phyloP scores from a whole-genome alignment of 371 early-diverging fungal species.

The Mucor irregularis region DNA sequence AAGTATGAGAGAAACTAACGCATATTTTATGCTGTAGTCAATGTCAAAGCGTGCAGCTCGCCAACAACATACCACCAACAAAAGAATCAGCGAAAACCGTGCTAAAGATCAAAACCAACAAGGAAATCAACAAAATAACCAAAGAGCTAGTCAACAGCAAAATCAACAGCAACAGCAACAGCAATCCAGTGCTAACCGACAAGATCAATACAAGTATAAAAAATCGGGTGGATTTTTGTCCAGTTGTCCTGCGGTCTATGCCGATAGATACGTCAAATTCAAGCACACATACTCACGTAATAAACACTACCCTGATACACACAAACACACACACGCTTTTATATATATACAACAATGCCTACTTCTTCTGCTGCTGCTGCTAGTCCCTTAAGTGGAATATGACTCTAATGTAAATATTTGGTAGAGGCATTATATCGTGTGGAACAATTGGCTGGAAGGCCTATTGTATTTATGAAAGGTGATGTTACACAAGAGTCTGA shows the following conservation, averaged over 20 bases:
- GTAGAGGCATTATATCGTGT: constrained; percentile 52
- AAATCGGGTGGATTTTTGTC: constrained; percentile 9
- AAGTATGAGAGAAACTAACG: background rate
- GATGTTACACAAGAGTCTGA: constrained; percentile 44
- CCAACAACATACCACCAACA: constrained; percentile 18
- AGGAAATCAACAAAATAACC: background rate
- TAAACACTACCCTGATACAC: too few relatives aligned
- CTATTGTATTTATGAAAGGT: constrained; percentile 43
- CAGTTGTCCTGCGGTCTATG: constrained; percentile 19
- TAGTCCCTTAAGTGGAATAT: too few relatives aligned
- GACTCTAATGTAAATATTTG: too few relatives aligned
- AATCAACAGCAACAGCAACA: constrained; percentile 5
- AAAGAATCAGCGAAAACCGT: constrained; percentile 3
- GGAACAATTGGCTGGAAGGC: constrained; percentile 41
- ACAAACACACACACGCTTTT: too few relatives aligned
- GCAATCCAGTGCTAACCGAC: background rate
- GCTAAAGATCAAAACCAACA: background rate
- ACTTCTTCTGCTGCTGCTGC: constrained; percentile 22
- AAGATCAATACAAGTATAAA: constrained; percentile 2
- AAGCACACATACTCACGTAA: too few relatives aligned
- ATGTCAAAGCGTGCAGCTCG: constrained; percentile 14
- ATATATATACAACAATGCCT: too few relatives aligned
- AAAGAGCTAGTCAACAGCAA: too few relatives aligned
- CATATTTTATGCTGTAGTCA: background rate
- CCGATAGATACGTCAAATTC: too few relatives aligned